Conservation (phyloP, 805 yeast species). For the Candida suzukii region DNA sequence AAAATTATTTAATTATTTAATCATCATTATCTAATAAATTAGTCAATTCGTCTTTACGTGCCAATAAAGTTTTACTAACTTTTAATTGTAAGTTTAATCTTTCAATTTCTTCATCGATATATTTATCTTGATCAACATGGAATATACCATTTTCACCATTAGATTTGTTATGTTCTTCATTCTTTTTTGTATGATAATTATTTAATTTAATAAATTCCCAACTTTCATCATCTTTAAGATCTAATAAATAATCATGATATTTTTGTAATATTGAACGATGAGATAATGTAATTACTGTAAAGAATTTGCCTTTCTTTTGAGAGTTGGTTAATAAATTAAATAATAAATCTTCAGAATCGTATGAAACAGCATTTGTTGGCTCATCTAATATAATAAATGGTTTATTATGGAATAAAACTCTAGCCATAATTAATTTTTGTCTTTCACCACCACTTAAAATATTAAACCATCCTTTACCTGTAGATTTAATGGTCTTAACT, state of each 20-base stretch:
- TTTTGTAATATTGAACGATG: slow-evolving; percentile 81
- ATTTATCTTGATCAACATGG: background rate
- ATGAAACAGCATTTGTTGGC: slow-evolving; percentile 88
- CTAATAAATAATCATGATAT: slow-evolving; percentile 73
- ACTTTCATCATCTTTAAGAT: slow-evolving; percentile 50
- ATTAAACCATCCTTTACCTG: slow-evolving; percentile 56
- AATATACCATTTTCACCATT: background rate
- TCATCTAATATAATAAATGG: slow-evolving; percentile 82
- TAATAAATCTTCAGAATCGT: slow-evolving; percentile 81
- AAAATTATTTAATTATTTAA: background rate
- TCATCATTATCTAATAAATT: slow-evolving; percentile 36
- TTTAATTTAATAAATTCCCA: slow-evolving; percentile 37
- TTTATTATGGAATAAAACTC: slow-evolving; percentile 75
- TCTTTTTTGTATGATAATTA: background rate
- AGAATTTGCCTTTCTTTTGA: slow-evolving; percentile 33
- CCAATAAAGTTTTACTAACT: slow-evolving; percentile 51
- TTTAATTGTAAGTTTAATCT: slow-evolving; percentile 54
- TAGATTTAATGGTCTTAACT: background rate
- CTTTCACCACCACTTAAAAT: slow-evolving; percentile 96
- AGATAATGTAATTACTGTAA: slow-evolving; percentile 74
- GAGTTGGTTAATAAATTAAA: slow-evolving; percentile 62
- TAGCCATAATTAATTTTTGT: slow-evolving; percentile 84
- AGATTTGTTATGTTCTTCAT: background rate
- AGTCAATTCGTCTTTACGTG: slow-evolving; percentile 53
- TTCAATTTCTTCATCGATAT: slow-evolving; percentile 70